phyloP scores from a whole-genome alignment of 176 grass and related monocot genomes.

The Carex myosuroides region DNA sequence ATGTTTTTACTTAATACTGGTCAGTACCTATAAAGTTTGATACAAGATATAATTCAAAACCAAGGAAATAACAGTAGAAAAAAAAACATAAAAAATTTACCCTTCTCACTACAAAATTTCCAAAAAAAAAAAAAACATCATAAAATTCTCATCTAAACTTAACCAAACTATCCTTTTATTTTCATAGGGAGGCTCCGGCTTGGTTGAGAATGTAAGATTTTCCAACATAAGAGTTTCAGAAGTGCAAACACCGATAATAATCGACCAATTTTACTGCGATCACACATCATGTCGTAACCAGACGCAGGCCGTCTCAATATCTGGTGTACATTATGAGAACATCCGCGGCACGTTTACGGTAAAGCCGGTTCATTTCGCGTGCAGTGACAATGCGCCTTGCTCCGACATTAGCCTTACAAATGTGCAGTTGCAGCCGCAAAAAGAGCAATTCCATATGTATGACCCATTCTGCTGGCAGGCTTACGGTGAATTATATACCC shows the following conservation, averaged over 20 bases:
- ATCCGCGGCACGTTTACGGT: constrained; percentile 83
- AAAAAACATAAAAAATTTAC: too few species aligned
- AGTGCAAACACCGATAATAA: constrained; percentile 84
- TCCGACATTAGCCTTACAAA: constrained; percentile 80
- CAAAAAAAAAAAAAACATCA: background rate
- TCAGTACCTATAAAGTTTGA: too few species aligned
- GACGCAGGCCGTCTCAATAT: constrained; percentile 69
- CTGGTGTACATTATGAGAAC: constrained; percentile 77
- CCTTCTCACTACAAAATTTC: background rate
- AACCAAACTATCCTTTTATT: background rate
- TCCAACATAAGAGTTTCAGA: constrained; percentile 83
- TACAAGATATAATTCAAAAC: background rate
- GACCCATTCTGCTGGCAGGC: constrained; percentile 93
- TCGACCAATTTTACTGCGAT: constrained; percentile 96
- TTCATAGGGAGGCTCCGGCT: constrained; percentile 67
- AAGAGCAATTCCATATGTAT: constrained; percentile 63
- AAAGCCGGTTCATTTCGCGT: constrained; percentile 85
- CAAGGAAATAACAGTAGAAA: background rate
- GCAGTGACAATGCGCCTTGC: constrained; percentile 80
- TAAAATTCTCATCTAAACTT: background rate
- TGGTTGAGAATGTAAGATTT: constrained; percentile 78
- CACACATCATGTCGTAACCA: constrained; percentile 60
- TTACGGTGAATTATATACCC: constrained; percentile 75
- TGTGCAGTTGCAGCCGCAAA: constrained; percentile 57
- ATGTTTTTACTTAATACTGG: too few species aligned